A percentile compares a stretch with the other conserved stretches of the same genome.
These are phyloP conservation scores for Mycena alexandri DNA, from an alignment of 768 basidiomycete genomes.

Conservation along the genomic window DNA sequence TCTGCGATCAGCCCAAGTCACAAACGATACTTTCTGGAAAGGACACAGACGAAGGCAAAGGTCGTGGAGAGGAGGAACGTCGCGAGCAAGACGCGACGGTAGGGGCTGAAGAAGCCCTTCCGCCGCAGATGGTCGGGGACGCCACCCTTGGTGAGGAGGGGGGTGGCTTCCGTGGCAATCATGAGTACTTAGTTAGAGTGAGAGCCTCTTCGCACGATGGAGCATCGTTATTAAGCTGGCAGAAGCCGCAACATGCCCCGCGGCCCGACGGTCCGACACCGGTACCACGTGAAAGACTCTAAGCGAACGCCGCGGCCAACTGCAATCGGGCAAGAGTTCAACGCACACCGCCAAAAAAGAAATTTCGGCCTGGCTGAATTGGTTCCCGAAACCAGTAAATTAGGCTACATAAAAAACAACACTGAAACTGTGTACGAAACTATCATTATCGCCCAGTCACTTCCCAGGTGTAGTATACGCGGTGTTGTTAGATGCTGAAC, in stretches of 20 bases:
- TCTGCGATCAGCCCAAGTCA: no score
- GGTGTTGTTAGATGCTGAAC: neutral
- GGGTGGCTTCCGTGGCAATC: slow-evolving; percentile 18
- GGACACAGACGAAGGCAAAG: slow-evolving; percentile 29
- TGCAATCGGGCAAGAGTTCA: no score
- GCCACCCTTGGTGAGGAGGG: slow-evolving; percentile 13
- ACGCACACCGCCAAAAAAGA: no score
- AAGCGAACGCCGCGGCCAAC: neutral
- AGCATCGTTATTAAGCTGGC: no score
- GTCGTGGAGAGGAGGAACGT: slow-evolving; percentile 36
- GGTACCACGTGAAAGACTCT: neutral
- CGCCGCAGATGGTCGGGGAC: slow-evolving; percentile 1
- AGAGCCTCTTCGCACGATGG: neutral
- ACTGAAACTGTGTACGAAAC: no score
- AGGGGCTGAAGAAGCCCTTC: slow-evolving; percentile 28
- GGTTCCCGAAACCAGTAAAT: no score
- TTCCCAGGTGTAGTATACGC: no score
- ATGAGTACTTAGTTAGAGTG: neutral
- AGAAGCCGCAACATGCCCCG: no score
- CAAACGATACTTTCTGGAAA: no score
- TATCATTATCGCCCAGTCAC: no score
- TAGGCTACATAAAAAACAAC: no score
- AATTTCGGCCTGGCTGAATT: no score
- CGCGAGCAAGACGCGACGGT: slow-evolving; percentile 34
- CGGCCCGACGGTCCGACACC: neutral